Conservation (phyloP, 106 monocot species). For the Dendrobium officinale region DNA sequence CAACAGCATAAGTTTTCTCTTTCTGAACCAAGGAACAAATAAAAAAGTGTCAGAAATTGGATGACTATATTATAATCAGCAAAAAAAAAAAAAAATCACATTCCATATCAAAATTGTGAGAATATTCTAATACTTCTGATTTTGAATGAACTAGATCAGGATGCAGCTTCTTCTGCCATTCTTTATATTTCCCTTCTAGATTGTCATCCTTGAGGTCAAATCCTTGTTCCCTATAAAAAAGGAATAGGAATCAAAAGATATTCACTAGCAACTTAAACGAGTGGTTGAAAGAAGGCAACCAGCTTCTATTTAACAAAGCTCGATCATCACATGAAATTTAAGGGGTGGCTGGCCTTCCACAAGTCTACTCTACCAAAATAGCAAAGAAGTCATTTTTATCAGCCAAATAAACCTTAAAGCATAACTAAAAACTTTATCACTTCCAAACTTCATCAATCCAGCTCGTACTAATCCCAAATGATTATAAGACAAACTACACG, state of each 20-base stretch:
- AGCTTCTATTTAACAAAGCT: not conserved
- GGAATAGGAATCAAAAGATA: not conserved
- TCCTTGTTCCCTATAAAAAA: constrained; percentile 30
- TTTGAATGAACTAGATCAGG: constrained; percentile 93
- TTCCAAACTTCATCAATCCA: not conserved
- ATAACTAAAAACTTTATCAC: not conserved
- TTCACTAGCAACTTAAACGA: not conserved
- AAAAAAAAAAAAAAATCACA: not conserved
- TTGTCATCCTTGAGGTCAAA: constrained; percentile 41
- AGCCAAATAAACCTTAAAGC: not conserved
- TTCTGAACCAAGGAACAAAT: constrained; percentile 25
- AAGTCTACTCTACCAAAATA: not conserved
- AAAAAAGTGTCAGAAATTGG: constrained; percentile 1
- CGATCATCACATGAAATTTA: not conserved
- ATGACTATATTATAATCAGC: not conserved
- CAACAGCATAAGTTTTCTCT: constrained; percentile 75
- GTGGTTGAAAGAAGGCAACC: not conserved
- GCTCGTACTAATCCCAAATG: not conserved
- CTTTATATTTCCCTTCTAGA: constrained; percentile 82
- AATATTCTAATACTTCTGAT: constrained; percentile 43
- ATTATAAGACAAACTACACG: not conserved
- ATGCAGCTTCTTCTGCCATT: constrained; percentile 98
- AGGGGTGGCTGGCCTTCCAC: not conserved
- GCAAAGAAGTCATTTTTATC: not conserved
- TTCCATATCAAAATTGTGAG: not conserved